Evolutionary conservation across 192 early-diverging fungal genomes (phyloP), one percentile per base, ranked within the genome.

Genomic region (Gamsiella multidivaricata): DNA sequence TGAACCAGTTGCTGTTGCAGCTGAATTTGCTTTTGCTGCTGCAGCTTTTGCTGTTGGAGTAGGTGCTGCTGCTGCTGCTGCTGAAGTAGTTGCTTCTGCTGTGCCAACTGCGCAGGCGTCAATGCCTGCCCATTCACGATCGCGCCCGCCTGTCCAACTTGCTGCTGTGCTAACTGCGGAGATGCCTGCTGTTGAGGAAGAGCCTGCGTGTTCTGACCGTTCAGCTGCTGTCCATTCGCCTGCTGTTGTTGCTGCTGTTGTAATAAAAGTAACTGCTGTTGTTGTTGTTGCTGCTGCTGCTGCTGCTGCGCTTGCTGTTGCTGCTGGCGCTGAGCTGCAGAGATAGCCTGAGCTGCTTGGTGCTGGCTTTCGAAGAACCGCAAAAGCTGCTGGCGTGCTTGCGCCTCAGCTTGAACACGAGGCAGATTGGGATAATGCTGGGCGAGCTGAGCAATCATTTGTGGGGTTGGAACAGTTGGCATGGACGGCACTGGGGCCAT

Each of bases 311-410:
- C 54, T 34, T 43, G 61, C 50, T 54, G 63, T 45, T 57, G 65
- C 28, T 62, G 60, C 46, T 69, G 65, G 4, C 33, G 50, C 22
- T 55, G 79, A 10, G 41, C 67, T 14, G 37, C 39, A 42, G 36
- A 31, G 7, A 61, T 36, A 0, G 34, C 64, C 10, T 60, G 63
- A 8, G 43, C 51, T 28, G 60, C 61, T 43, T 81, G 57, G 60
- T 82, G 73, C 69, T 80, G 45, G 41, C 68, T 45, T 64, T 75
- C 54, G 69, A 83, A 55, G 79, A 81, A 66, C 68, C 82, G 41
- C 61, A 70, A 31, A 53, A 86, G 22, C 49, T 74, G 63, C 68
- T 82, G 42, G 32, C 80, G 45, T 51, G 69, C 62, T 69, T 84
- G 64, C 1, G 65, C 60, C 47, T 78, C 74, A 3, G 74, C 74